phyloP scores from a whole-genome alignment of 2,329 filamentous ascomycete species.

The Stagonosporopsis chrysanthemi region DNA sequence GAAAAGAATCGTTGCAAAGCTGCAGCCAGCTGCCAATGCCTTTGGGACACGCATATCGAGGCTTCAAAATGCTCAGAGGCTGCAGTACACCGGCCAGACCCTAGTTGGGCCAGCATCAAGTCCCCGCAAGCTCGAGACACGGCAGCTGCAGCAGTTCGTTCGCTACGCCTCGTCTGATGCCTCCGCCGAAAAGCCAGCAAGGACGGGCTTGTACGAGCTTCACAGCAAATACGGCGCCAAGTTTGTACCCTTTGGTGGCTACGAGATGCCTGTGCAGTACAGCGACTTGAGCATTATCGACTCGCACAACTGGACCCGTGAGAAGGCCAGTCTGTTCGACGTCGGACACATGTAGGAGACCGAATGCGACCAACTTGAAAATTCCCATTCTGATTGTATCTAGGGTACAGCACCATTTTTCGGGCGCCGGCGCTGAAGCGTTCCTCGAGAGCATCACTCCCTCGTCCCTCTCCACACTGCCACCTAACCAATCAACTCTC shows the following conservation, averaged over 20 bases:
- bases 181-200: slow-evolving; percentile 49
- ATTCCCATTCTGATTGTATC: background rate
- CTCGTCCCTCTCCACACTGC: slow-evolving; percentile 70
- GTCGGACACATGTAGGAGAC: slow-evolving; percentile 85
- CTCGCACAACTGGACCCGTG: slow-evolving; percentile 88
- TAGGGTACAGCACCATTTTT: slow-evolving; percentile 81
- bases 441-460: slow-evolving; percentile 89
- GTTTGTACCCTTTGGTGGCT: slow-evolving; percentile 96
- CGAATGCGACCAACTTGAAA: slow-evolving; percentile 16
- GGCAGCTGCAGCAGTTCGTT: slow-evolving; percentile 25
- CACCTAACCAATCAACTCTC: slow-evolving; percentile 75
- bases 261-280: slow-evolving; percentile 93
- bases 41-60: slow-evolving; percentile 24
- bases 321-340: slow-evolving; percentile 90
- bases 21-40: slow-evolving; percentile 40
- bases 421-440: slow-evolving; percentile 77
- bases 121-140: slow-evolving; percentile 35
- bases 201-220: slow-evolving; percentile 80
- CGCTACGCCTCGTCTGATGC: slow-evolving; percentile 43
- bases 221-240: slow-evolving; percentile 82
- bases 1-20: slow-evolving; percentile 31
- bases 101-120: slow-evolving; percentile 29
- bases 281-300: slow-evolving; percentile 76
- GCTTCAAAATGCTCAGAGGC: slow-evolving; percentile 21
- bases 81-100: slow-evolving; percentile 23